A percentile compares a stretch with the other conserved stretches of the same genome.
Conservation (phyloP, 257 asterid genomes). For the Dorcoceras hygrometricum region DNA sequence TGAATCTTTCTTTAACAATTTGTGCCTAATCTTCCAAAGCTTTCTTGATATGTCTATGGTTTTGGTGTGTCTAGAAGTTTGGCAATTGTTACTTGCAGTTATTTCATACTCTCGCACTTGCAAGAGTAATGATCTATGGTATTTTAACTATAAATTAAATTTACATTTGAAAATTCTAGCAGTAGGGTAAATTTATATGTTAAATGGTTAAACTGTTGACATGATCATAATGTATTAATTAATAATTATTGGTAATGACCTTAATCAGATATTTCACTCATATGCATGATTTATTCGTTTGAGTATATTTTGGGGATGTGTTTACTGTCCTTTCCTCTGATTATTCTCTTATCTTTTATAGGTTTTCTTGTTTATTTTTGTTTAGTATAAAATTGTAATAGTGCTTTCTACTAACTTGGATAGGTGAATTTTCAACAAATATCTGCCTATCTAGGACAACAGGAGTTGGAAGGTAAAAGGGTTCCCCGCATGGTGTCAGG, state of each 20-base stretch:
- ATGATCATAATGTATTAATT: no score
- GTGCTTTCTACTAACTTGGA: slow-evolving; percentile 23
- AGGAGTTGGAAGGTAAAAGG: slow-evolving; percentile 97
- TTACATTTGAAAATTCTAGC: neutral
- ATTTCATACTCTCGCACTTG: neutral
- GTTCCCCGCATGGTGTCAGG: slow-evolving; percentile 99
- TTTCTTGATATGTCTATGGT: no score
- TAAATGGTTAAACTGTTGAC: neutral
- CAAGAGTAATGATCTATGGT: neutral
- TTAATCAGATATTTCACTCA: neutral
- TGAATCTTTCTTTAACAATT: no score
- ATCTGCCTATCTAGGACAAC: slow-evolving; percentile 95
- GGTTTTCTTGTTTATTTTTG: slow-evolving; percentile 1
- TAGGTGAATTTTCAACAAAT: slow-evolving; percentile 98
- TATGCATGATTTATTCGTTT: neutral
- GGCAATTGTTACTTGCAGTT: neutral
- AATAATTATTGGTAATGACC: neutral
- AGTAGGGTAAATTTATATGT: neutral
- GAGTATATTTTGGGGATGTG: neutral
- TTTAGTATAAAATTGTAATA: slow-evolving; percentile 9
- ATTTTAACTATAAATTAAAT: neutral
- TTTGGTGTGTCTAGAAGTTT: no score
- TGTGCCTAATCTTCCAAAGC: no score
- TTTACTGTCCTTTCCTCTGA: neutral
- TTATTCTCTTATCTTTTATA: slow-evolving; percentile 15